These are phyloP conservation scores for Phytopythium helicoides DNA, from an alignment of 352 stramenopile genomes.

Conservation along the genomic window DNA sequence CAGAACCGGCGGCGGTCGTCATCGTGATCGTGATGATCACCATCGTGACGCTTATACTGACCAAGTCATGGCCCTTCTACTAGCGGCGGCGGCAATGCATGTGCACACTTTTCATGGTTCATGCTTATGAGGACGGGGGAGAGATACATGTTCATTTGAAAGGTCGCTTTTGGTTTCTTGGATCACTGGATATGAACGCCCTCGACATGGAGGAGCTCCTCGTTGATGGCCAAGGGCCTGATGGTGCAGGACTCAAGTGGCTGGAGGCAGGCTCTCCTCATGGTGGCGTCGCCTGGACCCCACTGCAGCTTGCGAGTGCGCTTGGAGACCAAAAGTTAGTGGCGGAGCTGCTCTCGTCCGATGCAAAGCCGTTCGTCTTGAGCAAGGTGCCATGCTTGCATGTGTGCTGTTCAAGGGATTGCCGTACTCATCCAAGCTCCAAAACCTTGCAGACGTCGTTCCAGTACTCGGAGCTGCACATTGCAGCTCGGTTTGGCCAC, in stretches of 20 bases:
- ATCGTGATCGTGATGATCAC: slow-evolving; percentile 45
- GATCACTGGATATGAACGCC: background rate
- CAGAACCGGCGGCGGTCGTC: slow-evolving; percentile 65
- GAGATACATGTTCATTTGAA: too few relatives aligned
- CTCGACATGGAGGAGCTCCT: slow-evolving; percentile 2
- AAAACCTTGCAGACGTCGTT: slow-evolving; percentile 72
- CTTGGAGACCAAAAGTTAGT: slow-evolving; percentile 54
- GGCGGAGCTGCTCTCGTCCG: slow-evolving; percentile 18
- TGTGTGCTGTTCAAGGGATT: too few relatives aligned
- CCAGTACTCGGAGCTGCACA: slow-evolving; percentile 60
- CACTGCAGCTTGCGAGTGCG: slow-evolving; percentile 73
- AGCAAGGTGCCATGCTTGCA: slow-evolving; percentile 4
- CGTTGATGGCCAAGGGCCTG: background rate
- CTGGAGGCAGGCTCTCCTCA: slow-evolving; percentile 60
- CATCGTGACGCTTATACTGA: slow-evolving; percentile 68
- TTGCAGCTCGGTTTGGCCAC: slow-evolving; percentile 66
- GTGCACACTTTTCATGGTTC: background rate
- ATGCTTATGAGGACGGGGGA: too few relatives aligned
- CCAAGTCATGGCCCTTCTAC: slow-evolving; percentile 77
- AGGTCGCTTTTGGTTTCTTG: too few relatives aligned
- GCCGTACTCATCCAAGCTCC: too few relatives aligned
- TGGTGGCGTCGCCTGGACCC: slow-evolving; percentile 61
- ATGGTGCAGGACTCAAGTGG: background rate
- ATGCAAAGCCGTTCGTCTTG: slow-evolving; percentile 5
- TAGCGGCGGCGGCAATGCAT: background rate